These are phyloP conservation scores for Serpula lacrymans DNA, from an alignment of 768 basidiomycete genomes.

Conservation along the genomic window DNA sequence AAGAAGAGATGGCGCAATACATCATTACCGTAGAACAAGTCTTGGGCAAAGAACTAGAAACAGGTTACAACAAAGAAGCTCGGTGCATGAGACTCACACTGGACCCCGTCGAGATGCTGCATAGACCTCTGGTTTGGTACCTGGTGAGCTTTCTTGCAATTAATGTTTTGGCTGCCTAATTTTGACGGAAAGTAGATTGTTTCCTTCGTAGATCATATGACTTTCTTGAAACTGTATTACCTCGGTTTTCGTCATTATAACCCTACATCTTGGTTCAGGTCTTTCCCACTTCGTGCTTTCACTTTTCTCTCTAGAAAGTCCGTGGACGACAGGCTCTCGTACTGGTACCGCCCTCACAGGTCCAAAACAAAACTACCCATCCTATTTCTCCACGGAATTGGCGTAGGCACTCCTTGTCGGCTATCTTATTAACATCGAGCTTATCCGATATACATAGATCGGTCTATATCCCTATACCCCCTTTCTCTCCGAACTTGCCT, in stretches of 20 bases:
- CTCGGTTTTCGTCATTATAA: conserved; percentile 57
- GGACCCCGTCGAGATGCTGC: conserved; percentile 52
- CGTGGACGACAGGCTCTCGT: conserved; percentile 31
- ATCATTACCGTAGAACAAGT: conserved; percentile 35
- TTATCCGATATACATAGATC: conserved; percentile 38
- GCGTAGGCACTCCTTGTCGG: conserved; percentile 35
- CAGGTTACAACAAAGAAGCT: conserved; percentile 36
- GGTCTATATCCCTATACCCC: conserved; percentile 56
- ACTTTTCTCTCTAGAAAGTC: conserved; percentile 42
- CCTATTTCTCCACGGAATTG: conserved; percentile 70
- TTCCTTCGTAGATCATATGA: conserved; percentile 43
- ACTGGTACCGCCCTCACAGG: conserved; percentile 50
- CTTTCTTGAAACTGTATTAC: conserved; percentile 34
- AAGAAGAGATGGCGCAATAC: conserved; percentile 51
- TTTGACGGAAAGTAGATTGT: conserved; percentile 53
- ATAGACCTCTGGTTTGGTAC: conserved; percentile 68
- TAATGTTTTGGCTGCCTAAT: neutral
- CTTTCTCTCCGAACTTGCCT: conserved; percentile 46
- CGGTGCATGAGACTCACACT: conserved; percentile 50
- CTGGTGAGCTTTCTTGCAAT: conserved; percentile 34
- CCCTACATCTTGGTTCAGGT: conserved; percentile 27
- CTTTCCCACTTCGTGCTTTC: conserved; percentile 54
- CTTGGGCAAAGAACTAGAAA: conserved; percentile 37
- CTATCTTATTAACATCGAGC: conserved; percentile 1
- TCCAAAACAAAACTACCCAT: conserved; percentile 47